A percentile compares a stretch with the other conserved stretches of the same genome.
phyloP scores from a whole-genome alignment of 768 basidiomycete species.

The Mycena galopus region DNA sequence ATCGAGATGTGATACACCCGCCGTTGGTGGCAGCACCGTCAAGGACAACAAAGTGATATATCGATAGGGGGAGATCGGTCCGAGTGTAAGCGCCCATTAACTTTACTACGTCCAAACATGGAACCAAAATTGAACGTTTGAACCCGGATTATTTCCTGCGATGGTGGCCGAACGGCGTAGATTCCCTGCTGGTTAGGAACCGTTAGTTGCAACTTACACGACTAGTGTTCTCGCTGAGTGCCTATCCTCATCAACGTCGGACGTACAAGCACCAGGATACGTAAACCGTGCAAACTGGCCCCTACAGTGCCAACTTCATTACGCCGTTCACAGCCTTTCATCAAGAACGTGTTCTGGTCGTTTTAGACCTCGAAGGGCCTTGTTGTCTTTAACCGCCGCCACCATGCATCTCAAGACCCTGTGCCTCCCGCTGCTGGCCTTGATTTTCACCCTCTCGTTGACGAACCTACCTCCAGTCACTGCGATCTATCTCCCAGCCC shows the following conservation, averaged over 20 bases:
- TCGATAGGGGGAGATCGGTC: not conserved
- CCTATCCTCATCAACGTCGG: no score
- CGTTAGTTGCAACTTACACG: no score
- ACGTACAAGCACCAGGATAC: not conserved
- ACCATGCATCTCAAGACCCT: conserved; percentile 15
- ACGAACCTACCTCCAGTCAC: not conserved
- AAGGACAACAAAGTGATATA: not conserved
- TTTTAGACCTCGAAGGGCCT: no score
- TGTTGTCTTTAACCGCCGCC: not conserved
- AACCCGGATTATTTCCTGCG: no score
- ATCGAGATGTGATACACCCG: not conserved
- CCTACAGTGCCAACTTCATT: conserved; percentile 13
- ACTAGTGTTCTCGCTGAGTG: no score
- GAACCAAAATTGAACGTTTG: no score
- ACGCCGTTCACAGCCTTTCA: conserved; percentile 19
- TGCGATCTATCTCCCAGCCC: conserved; percentile 1
- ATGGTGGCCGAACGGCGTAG: no score
- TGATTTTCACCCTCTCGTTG: not conserved
- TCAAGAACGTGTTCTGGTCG: conserved; percentile 1
- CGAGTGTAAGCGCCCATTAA: not conserved
- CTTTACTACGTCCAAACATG: no score
- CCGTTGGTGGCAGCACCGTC: not conserved
- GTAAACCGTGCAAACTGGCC: not conserved
- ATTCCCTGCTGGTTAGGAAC: no score
- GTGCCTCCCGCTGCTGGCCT: not conserved